Evolutionary conservation across 1,139 yeast genomes (phyloP), one percentile per base, ranked within the genome.

Genomic region (Pneumocystis carinii): DNA sequence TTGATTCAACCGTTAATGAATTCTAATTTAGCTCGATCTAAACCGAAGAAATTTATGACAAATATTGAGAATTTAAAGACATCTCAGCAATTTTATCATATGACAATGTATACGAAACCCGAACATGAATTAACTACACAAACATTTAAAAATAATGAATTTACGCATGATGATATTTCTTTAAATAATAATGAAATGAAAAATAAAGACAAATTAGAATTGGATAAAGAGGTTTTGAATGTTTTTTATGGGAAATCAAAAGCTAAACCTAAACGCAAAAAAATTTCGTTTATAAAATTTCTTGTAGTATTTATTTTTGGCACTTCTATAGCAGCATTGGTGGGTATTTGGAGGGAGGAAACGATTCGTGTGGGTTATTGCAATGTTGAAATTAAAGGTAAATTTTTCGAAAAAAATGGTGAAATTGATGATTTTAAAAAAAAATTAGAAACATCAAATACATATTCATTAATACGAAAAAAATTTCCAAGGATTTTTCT

Each of bases 331-430:
- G 10, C 29, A 41, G 60, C 66, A 59, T 32, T 61, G 64, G 61
- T 58, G n/a, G 36, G 63, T 61, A 75, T 75, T 74, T 75, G 75
- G 73, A 63, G 71, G 24, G 65, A 69, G 56, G 72, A 72, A 62
- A 67, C 70, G 57, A 63, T 72, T 39, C 68, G 68, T 4, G 69
- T 72, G 15, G 78, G 78, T 8, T 75, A 72, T 68, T 75, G 78
- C 62, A 73, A 72, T 24, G 72, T 75, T 14, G 73, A 72, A 8
- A 65, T 61, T 6, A 57, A 38, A 42, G 66, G 66, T n/a, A 29
- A 29, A n/a, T 41, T 39, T 19, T 59, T 59, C 10, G 17, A 27
- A 12, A 55, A 12, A 55, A 37, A 7, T 42, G 12, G 3, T 38
- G 36, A 36, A 60, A 38, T 36, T 19, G 53, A 17, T 35, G 38